phyloP scores from a whole-genome alignment of 2,329 filamentous ascomycete species.

The Ophiognomonia clavigignenti-juglandacearum region DNA sequence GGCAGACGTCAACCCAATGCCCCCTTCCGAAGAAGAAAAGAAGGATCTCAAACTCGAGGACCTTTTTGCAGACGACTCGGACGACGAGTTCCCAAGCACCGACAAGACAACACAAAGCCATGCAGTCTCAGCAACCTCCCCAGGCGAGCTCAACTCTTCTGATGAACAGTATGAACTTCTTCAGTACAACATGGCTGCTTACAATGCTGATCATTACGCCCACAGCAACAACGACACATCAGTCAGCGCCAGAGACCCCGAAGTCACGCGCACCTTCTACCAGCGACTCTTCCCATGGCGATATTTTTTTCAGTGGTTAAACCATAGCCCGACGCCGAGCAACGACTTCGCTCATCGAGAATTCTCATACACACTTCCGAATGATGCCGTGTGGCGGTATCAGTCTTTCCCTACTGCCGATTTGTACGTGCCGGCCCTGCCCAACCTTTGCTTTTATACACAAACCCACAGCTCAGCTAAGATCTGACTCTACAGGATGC shows the following conservation, averaged over 20 bases:
- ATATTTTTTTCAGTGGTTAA: constrained; percentile 95
- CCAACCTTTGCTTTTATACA: not conserved
- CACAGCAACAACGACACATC: constrained; percentile 29
- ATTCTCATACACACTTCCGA: constrained; percentile 92
- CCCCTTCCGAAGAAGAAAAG: constrained; percentile 26
- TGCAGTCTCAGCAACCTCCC: constrained; percentile 36
- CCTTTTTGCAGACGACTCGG: constrained; percentile 55
- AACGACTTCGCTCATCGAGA: constrained; percentile 90
- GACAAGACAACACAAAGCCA: constrained; percentile 25
- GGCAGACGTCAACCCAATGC: constrained; percentile 27
- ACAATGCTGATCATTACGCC: constrained; percentile 14
- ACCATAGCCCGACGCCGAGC: constrained; percentile 81
- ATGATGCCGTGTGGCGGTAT: constrained; percentile 89
- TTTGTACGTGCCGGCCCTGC: constrained; percentile 32
- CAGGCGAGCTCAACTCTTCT: constrained; percentile 35
- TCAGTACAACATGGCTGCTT: not conserved
- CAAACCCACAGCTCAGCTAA: too few relatives aligned
- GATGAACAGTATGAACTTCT: constrained; percentile 18
- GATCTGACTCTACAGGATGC: constrained; percentile 51
- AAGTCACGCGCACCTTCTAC: constrained; percentile 90
- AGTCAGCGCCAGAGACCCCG: constrained; percentile 59
- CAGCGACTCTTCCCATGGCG: constrained; percentile 93
- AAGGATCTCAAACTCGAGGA: constrained; percentile 53
- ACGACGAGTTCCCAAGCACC: constrained; percentile 57
- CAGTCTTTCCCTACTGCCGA: constrained; percentile 60